Evolutionary conservation across 2,329 filamentous ascomycete genomes (phyloP).

Genomic region (Cladophialophora exuberans): DNA sequence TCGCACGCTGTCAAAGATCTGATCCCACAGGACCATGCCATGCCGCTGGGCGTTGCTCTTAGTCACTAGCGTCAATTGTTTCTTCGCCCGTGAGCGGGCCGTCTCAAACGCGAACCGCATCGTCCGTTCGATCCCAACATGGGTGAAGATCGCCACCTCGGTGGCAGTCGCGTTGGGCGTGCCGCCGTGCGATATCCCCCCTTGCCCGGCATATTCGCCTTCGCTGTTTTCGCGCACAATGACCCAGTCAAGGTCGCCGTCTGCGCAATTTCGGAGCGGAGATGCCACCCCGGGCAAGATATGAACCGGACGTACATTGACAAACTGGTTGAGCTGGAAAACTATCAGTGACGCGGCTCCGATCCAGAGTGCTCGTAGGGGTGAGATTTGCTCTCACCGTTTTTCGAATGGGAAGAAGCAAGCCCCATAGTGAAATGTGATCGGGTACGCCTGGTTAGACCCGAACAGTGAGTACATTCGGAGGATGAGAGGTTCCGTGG

Average conservation of each 20-base stretch:
- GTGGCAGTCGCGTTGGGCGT: conserved; percentile 76
- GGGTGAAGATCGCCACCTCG: conserved; percentile 92
- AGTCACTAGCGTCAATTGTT: conserved; percentile 99
- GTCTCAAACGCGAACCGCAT: conserved; percentile 98
- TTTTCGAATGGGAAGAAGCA: conserved; percentile 56
- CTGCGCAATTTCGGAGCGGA: conserved; percentile 50
- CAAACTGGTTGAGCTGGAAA: conserved; percentile 59
- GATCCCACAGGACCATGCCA: conserved; percentile 62
- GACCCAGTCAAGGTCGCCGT: conserved; percentile 54
- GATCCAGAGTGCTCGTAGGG: not conserved
- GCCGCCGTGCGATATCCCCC: conserved; percentile 25
- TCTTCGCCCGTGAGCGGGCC: conserved; percentile 87
- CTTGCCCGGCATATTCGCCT: conserved; percentile 96
- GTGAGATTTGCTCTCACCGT: not conserved
- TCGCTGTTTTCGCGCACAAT: conserved; percentile 99
- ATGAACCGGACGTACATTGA: conserved; percentile 58
- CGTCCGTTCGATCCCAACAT: conserved; percentile 89
- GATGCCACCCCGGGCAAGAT: conserved; percentile 57
- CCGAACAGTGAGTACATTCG: not conserved
- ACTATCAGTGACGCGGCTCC: not conserved
- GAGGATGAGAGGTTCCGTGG: not conserved
- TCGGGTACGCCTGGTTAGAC: conserved; percentile 54
- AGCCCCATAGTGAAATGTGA: conserved; percentile 60
- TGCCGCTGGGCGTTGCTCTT: conserved; percentile 99
- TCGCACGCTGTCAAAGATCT: conserved; percentile 65